Conservation (phyloP, 345 rosid species). For the Citrus reticulata region DNA sequence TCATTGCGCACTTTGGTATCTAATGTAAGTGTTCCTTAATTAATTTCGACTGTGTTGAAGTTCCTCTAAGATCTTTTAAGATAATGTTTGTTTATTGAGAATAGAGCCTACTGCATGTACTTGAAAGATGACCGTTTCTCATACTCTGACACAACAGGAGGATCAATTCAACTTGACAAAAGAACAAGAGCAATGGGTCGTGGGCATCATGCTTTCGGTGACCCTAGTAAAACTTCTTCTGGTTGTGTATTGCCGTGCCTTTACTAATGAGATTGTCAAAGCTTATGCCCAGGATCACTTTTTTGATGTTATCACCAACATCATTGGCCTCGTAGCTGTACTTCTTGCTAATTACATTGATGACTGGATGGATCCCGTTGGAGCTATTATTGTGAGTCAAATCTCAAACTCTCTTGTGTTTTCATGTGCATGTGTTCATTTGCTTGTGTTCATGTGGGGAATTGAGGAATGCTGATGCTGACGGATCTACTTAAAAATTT, state of each 20-base stretch:
- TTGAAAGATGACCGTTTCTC: conserved; percentile 8
- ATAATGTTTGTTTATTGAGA: background rate
- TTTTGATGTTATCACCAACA: conserved; percentile 90
- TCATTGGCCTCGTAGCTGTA: conserved; percentile 91
- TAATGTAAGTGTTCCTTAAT: conserved; percentile 47
- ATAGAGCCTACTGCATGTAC: background rate
- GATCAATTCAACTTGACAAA: conserved; percentile 54
- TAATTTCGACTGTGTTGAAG: background rate
- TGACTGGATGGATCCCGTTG: conserved; percentile 92
- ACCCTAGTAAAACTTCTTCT: conserved; percentile 76
- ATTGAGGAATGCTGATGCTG: background rate
- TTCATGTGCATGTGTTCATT: background rate
- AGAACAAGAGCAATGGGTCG: conserved; percentile 86
- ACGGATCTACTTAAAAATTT: background rate
- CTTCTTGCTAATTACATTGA: conserved; percentile 82
- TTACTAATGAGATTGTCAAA: conserved; percentile 84
- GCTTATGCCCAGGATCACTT: conserved; percentile 99
- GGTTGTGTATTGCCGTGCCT: conserved; percentile 73
- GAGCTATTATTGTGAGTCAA: conserved; percentile 87
- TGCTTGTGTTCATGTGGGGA: background rate
- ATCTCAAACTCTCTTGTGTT: background rate
- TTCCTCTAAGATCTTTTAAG: background rate
- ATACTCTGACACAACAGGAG: conserved; percentile 43
- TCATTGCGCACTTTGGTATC: conserved; percentile 68
- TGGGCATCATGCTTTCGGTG: conserved; percentile 94